A percentile compares a stretch with the other conserved stretches of the same genome.
Conservation (phyloP, 139 green algal genomes). For the Coelastrella sp. region DNA sequence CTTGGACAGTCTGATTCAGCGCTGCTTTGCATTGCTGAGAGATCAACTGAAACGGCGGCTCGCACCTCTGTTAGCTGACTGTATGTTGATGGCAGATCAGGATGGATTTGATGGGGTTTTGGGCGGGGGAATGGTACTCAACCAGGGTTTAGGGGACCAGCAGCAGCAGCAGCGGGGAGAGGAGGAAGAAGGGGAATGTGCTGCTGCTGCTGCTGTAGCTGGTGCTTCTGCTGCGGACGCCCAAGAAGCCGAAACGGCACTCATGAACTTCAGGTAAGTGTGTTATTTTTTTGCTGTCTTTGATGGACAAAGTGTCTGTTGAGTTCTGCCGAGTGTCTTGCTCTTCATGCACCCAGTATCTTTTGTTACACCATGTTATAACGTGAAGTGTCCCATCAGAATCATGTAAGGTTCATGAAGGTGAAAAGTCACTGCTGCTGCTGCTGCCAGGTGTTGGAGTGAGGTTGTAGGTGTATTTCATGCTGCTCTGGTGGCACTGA, state of each 20-base stretch:
- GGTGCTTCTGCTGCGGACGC: background rate
- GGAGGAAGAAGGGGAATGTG: background rate
- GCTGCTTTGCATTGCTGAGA: background rate
- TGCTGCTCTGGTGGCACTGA: conserved; percentile 50
- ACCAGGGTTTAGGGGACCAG: background rate
- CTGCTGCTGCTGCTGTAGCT: conserved; percentile 10
- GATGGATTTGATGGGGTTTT: background rate
- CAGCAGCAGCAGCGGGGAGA: conserved; percentile 37
- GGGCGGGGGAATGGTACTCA: background rate
- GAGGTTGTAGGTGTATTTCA: conserved; percentile 60
- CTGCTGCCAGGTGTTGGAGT: conserved; percentile 45
- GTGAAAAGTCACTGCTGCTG: conserved; percentile 5
- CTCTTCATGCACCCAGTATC: too few species aligned
- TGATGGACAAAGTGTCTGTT: background rate
- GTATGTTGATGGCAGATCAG: conserved; percentile 14
- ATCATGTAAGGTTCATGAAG: too few species aligned
- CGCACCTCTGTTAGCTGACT: conserved; percentile 37
- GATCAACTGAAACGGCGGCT: conserved; percentile 44
- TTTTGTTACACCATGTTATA: too few species aligned
- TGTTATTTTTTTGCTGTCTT: background rate
- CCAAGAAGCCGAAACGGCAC: background rate
- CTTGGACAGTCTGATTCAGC: conserved; percentile 57
- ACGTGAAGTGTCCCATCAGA: too few species aligned
- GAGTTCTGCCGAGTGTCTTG: too few species aligned
- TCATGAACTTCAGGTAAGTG: background rate